A percentile compares a stretch with the other conserved stretches of the same genome.
phyloP scores from a whole-genome alignment of 2,329 filamentous ascomycete genomes.

The Xylariaceae sp. region DNA sequence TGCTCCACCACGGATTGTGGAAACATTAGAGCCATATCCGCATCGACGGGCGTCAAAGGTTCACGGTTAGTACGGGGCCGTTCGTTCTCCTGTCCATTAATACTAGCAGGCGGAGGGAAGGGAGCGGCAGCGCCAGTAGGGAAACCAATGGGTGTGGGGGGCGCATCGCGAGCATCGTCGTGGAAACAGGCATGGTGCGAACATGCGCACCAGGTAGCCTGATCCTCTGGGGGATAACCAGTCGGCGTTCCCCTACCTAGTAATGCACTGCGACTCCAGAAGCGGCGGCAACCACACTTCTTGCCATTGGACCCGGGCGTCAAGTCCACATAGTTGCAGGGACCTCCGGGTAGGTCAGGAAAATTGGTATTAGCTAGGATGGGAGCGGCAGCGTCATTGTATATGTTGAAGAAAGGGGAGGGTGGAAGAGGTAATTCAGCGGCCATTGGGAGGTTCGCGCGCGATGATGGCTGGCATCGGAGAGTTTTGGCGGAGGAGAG shows the following conservation, averaged over 20 bases:
- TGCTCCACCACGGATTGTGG: slow-evolving; percentile 35
- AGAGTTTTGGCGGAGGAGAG: slow-evolving; percentile 11
- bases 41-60: slow-evolving; percentile 47
- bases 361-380: slow-evolving; percentile 25
- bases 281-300: slow-evolving; percentile 57
- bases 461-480: slow-evolving; percentile 31
- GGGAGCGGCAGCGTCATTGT: slow-evolving; percentile 48
- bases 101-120: slow-evolving; percentile 20
- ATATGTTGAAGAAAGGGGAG: slow-evolving; percentile 52
- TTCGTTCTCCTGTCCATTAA: slow-evolving; percentile 51
- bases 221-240: slow-evolving; percentile 31
- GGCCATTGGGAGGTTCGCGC: slow-evolving; percentile 47
- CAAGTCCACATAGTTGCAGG: slow-evolving; percentile 56
- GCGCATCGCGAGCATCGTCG: slow-evolving; percentile 42
- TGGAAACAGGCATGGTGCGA: slow-evolving; percentile 61
- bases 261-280: slow-evolving; percentile 48
- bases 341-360: slow-evolving; percentile 46
- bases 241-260: slow-evolving; percentile 27
- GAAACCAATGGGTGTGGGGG: slow-evolving; percentile 21
- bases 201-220: slow-evolving; percentile 57
- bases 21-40: slow-evolving; percentile 42
- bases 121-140: background rate
- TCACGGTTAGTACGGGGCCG: slow-evolving; percentile 44
- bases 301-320: slow-evolving; percentile 48
- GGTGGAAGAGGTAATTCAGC: slow-evolving; percentile 42